Evolutionary conservation across 352 stramenopile species (phyloP), one percentile per base, ranked within the genome.

Genomic region (Thraustotheca clavata): DNA sequence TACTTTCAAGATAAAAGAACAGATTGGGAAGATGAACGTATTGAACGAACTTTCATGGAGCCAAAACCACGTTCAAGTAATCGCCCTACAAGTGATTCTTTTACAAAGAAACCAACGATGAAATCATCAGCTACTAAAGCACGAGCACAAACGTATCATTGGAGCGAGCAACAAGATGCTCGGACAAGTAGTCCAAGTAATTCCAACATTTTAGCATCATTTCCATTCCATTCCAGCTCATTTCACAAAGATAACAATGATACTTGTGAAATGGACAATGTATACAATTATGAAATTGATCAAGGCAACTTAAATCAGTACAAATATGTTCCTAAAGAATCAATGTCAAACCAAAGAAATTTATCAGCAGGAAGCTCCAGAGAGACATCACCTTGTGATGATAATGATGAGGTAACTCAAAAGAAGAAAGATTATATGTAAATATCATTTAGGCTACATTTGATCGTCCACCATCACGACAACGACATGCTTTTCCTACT

Each of bases 401-500:
- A 47, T n/a, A 24, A 8, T 9, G 54, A 62, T 26, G 54, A 62
- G 11, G 54, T 62, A 29, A 5, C 5, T 31, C 12, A n/a, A n/a
- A n/a, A n/a, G n/a, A n/a, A n/a, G n/a, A n/a, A n/a, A 8, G 14
- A 18, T 8, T 18, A 8, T 8, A 18, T 8, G 33, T 18, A 52
- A 27, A 18, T 18, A 27, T 54, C 1, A 0, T 1, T 31, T 54
- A 14, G 18, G 22, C 47, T 14, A 0, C 24, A 16, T 65, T 55
- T 1, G 71, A 87, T 62, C 81, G 81, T 0, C 83, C 83, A 2
- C 83, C 83, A 1, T 91, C 83, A 0, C 77, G 83, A 3, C 83
- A 93, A 49, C 62, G 79, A 0, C 81, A 91, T 40, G 83, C 83
- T 0, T 93, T 93, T 41, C 83, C 83, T 0, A 93, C 78, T 0